These are phyloP conservation scores for Kwoniella dendrophila DNA, from an alignment of 768 basidiomycete species.

Conservation along the genomic window DNA sequence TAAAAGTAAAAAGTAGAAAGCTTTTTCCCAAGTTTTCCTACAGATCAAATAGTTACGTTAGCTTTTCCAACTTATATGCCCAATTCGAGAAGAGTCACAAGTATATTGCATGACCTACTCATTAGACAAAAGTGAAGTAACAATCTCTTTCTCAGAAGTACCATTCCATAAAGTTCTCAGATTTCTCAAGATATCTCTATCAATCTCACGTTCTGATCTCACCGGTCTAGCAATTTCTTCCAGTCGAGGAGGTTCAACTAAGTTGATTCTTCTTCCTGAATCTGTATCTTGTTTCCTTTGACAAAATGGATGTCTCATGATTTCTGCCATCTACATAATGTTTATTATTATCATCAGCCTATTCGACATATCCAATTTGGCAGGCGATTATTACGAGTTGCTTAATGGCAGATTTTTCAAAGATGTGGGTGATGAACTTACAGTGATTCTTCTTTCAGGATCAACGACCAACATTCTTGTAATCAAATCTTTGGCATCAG, in stretches of 20 bases:
- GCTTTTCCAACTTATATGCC: not conserved
- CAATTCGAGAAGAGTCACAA: not conserved
- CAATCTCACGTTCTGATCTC: constrained; percentile 69
- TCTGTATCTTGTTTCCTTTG: constrained; percentile 58
- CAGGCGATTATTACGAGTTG: too few species aligned
- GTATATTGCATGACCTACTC: constrained; percentile 33
- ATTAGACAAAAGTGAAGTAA: constrained; percentile 34
- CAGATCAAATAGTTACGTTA: not conserved
- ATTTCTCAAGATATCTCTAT: constrained; percentile 74
- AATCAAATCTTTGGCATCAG: constrained; percentile 81
- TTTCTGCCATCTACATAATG: constrained; percentile 72
- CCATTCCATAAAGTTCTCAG: constrained; percentile 80
- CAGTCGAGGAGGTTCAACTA: constrained; percentile 65
- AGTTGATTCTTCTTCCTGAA: constrained; percentile 39
- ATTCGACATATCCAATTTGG: too few species aligned
- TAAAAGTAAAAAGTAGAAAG: constrained; percentile 81
- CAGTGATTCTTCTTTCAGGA: constrained; percentile 75
- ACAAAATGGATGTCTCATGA: constrained; percentile 82
- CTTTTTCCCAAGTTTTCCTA: constrained; percentile 67
- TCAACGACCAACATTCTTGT: constrained; percentile 86
- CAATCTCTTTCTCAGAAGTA: constrained; percentile 49
- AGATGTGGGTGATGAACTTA: constrained; percentile 56
- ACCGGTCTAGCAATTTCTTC: constrained; percentile 72
- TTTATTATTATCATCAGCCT: not conserved
- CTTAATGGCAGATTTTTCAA: too few species aligned